These are phyloP conservation scores for Pseudocercospora cruenta DNA, from an alignment of 2,329 filamentous ascomycete genomes.

Conservation along the genomic window DNA sequence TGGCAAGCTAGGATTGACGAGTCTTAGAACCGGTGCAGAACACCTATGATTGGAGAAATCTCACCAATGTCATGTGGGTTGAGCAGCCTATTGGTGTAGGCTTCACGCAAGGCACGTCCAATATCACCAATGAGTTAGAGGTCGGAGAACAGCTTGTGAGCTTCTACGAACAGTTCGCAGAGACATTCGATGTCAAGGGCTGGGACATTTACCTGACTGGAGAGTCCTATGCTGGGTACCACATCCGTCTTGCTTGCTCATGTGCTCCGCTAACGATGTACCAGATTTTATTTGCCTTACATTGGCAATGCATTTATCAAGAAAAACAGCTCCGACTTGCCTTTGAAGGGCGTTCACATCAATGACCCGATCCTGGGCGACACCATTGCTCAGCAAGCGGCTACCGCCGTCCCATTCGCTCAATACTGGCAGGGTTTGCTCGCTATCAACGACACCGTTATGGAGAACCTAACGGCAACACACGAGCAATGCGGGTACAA, in stretches of 20 bases:
- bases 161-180: slow-evolving; percentile 56
- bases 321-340: slow-evolving; percentile 33
- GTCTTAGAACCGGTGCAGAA: slow-evolving; percentile 8
- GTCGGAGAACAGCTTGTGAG: slow-evolving; percentile 46
- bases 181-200: slow-evolving; percentile 53
- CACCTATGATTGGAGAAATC: slow-evolving; percentile 45
- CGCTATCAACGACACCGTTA: slow-evolving; percentile 49
- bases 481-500: slow-evolving; percentile 44
- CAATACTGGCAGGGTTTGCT: slow-evolving; percentile 41
- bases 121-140: slow-evolving; percentile 45
- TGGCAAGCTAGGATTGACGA: not conserved
- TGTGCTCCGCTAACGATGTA: not conserved
- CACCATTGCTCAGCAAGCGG: slow-evolving; percentile 42
- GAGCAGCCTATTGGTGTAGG: slow-evolving; percentile 57
- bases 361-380: slow-evolving; percentile 52
- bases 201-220: slow-evolving; percentile 49
- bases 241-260: not conserved
- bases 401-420: slow-evolving; percentile 14
- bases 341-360: slow-evolving; percentile 40
- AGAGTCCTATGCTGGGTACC: slow-evolving; percentile 17
- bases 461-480: slow-evolving; percentile 40
- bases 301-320: slow-evolving; percentile 37
- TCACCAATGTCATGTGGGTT: slow-evolving; percentile 76
- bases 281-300: slow-evolving; percentile 29
- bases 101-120: slow-evolving; percentile 44